Base-by-base conservation (phyloP, 1,139 yeast species). In the Saccharomycopsis hybrid region DNA sequence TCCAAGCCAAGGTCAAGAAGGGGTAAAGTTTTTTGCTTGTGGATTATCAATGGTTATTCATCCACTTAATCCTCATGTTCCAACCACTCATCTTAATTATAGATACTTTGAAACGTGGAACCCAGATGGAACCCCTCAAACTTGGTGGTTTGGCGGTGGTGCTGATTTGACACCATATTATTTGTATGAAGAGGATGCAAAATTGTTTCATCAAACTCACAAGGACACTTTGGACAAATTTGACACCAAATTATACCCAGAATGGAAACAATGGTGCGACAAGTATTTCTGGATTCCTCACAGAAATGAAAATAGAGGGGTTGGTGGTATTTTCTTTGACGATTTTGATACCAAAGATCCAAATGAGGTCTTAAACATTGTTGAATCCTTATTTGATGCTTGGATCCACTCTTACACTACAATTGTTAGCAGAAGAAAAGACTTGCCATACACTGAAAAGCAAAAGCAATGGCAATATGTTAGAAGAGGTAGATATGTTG, bases 81-180 rank as follows among this genome's bases (percentile, higher is more conserved):
- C 98, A 52, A 92, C 97, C 1, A 86, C 94, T 8, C 98, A 92
- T 66, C 74, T 89, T 65, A 92, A 92, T 70, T 92, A 92, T 67
- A 77, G 98, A 53, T 92, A 92, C 68, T 92, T 92, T 63, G 98
- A 92, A 68, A 89, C 96, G 46, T 78, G 79, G 67, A 84, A 90
- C 65, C 79, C 83, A 1, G 89, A 90, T 57, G 92, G 88, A 5
- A 74, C 87, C 53, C 82, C 88, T 42, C 88, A 82, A 65, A 80
- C 96, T 32, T 92, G 97, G 97, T 92, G 98, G 98, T 92, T 92
- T 70, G 98, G 98, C 51, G 98, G 98, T 54, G 98, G 98, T 54
- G 85, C 96, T 27, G 98, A 92, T 67, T 74, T 92, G 68, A 92
- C 98, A 5, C 98, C 98, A n/a, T 74, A 85, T 49, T 90, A 90